phyloP scores from a whole-genome alignment of 176 grass and related monocot genomes.

The Rhynchospora tenuis region DNA sequence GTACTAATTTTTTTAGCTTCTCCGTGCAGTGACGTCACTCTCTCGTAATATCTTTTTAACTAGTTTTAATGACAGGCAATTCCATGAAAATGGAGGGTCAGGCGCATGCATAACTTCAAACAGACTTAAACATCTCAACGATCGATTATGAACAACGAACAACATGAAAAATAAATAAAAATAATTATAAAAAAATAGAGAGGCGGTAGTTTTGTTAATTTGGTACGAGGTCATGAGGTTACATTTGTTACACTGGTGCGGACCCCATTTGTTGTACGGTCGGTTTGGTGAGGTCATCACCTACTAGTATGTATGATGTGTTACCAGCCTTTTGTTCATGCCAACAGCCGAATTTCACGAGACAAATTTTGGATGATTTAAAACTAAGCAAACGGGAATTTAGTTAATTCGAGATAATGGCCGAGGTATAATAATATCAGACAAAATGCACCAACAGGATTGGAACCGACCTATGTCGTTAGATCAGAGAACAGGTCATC shows the following conservation, averaged over 20 bases:
- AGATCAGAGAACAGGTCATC: neutral
- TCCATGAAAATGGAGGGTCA: neutral
- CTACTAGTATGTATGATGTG: conserved; percentile 17
- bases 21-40: too few species aligned
- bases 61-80: neutral
- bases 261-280: conserved; percentile 1
- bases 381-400: conserved; percentile 12
- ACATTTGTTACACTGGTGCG: neutral
- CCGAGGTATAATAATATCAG: neutral
- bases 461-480: conserved; percentile 8
- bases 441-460: neutral
- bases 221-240: conserved; percentile 17
- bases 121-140: neutral
- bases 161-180: neutral
- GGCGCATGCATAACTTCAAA: neutral
- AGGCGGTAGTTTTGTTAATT: neutral
- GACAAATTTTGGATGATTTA: conserved; percentile 15
- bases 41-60: neutral
- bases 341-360: neutral
- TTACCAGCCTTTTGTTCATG: neutral
- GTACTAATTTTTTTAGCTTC: too few species aligned
- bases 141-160: neutral
- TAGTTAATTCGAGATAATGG: conserved; percentile 22
- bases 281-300: conserved; percentile 21
- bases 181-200: neutral